phyloP scores from a whole-genome alignment of 371 early-diverging fungal genomes.

The Homolaphlyctis polyrhiza region DNA sequence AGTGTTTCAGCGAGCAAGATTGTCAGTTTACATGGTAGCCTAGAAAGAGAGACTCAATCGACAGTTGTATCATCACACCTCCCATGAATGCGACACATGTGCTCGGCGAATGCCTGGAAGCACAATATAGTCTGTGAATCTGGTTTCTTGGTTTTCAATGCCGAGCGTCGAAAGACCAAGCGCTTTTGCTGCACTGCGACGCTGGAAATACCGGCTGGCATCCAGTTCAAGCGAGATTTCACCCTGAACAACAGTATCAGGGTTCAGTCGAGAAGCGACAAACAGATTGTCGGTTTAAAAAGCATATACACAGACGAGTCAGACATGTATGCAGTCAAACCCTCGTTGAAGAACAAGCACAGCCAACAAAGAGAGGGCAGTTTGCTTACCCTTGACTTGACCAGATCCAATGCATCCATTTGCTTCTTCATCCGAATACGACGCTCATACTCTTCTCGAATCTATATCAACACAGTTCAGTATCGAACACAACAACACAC shows the following conservation, averaged over 20 bases:
- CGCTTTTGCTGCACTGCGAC: not conserved
- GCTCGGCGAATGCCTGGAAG: slow-evolving; percentile 63
- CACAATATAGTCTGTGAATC: slow-evolving; percentile 33
- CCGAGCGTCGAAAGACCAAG: too few species aligned
- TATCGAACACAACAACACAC: too few species aligned
- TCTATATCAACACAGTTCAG: slow-evolving; percentile 37
- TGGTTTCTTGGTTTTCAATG: too few species aligned
- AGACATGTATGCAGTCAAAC: too few species aligned
- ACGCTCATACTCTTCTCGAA: slow-evolving; percentile 82
- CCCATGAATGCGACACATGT: slow-evolving; percentile 77
- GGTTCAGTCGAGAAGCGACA: too few species aligned
- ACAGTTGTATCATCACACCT: slow-evolving; percentile 58
- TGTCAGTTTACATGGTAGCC: not conserved
- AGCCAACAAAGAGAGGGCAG: too few species aligned
- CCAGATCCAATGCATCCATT: slow-evolving; percentile 73
- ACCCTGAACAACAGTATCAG: slow-evolving; percentile 30
- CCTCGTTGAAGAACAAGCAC: not conserved
- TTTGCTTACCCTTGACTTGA: slow-evolving; percentile 57
- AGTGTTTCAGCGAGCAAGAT: not conserved
- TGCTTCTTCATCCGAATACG: slow-evolving; percentile 61
- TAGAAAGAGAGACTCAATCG: not conserved
- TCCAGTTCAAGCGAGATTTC: slow-evolving; percentile 37
- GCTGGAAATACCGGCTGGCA: slow-evolving; percentile 30
- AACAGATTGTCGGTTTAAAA: too few species aligned
- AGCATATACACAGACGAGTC: too few species aligned